Evolutionary conservation across 495 filamentous ascomycete genomes (phyloP), one percentile per base, ranked within the genome.

Genomic region (Aspergillus ostianus): DNA sequence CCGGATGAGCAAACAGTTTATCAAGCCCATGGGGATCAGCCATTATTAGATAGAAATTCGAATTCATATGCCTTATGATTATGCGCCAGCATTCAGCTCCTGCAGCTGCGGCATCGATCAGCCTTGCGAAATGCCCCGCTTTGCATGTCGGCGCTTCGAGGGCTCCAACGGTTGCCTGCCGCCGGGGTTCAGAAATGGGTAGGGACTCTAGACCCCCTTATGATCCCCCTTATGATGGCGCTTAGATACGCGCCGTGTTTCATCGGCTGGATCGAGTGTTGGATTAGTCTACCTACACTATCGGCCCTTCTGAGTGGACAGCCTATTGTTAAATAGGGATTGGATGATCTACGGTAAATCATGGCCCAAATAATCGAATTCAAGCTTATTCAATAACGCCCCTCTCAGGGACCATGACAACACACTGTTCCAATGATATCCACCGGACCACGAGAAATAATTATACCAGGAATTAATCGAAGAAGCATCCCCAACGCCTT

Each of bases 401-500:
- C 36, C 36, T 10, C 13, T 41, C 36, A 17, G 4, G 36, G 36
- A 41, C 36, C 0, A 41, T 17, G 36, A 12, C 36, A 41, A 15
- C 13, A 13, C 36, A 10, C 10, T 10, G 36, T 41, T 41, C 36
- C 36, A 41, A 41, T 41, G 13, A 41, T 41, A 4, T 17, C 23
- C 18, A 13, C 51, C 32, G 10, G 29, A 36, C 21, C 51, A 53
- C 9, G 10, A 17, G 15, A 12, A 41, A 15, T 41, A 41, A 41
- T 41, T 41, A 41, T 41, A 0, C 3, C 36, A 41, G 36, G 36
- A 41, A 17, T 41, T 41, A 53, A 51, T n/a, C 4, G 10, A 55
- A 56, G 15, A 26, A 17, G 9, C 4, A 30, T 18, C 73, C 59
- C 64, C 58, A 73, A 75, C 73, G 67, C 73, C 73, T 47, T 58